Evolutionary conservation across 495 filamentous ascomycete genomes (phyloP).

Genomic region (Thermothielavioides terrestris): DNA sequence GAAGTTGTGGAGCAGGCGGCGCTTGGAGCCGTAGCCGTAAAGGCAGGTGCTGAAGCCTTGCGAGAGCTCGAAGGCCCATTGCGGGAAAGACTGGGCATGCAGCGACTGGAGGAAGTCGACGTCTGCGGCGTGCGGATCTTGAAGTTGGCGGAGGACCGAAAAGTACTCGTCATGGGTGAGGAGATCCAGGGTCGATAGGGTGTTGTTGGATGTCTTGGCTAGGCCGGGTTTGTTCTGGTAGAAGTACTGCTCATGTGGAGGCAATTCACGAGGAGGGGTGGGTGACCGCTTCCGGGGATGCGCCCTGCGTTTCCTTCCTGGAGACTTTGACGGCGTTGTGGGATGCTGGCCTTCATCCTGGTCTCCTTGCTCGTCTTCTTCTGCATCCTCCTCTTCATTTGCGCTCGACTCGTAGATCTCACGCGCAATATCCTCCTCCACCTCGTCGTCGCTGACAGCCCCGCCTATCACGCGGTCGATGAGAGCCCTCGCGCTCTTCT

Average conservation of each 20-base stretch:
- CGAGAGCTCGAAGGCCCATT: conserved; percentile 87
- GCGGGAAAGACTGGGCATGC: conserved; percentile 72
- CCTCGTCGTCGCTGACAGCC: conserved; percentile 66
- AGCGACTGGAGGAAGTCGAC: conserved; percentile 61
- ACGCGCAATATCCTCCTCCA: conserved; percentile 62
- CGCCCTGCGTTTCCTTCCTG: conserved; percentile 22
- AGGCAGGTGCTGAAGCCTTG: conserved; percentile 87
- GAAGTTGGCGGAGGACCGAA: conserved; percentile 52
- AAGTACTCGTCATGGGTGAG: conserved; percentile 92
- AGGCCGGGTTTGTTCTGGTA: conserved; percentile 78
- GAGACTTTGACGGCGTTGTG: conserved; percentile 47
- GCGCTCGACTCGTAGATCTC: conserved; percentile 57
- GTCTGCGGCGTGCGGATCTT: conserved; percentile 65
- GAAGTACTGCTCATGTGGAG: conserved; percentile 86
- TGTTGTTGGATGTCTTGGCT: conserved; percentile 79
- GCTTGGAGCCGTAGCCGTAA: conserved; percentile 88
- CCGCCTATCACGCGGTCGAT: conserved; percentile 54
- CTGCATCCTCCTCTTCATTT: conserved; percentile 39
- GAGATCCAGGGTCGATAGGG: conserved; percentile 61
- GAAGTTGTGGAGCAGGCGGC: conserved; percentile 64
- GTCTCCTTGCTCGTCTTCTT: conserved; percentile 34
- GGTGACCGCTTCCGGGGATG: conserved; percentile 56
- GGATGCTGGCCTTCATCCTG: conserved; percentile 25
- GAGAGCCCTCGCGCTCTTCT: conserved; percentile 70
- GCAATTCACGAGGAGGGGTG: conserved; percentile 69